phyloP scores from a whole-genome alignment of 2,329 filamentous ascomycete genomes.

The Hansfordia pulvinata region DNA sequence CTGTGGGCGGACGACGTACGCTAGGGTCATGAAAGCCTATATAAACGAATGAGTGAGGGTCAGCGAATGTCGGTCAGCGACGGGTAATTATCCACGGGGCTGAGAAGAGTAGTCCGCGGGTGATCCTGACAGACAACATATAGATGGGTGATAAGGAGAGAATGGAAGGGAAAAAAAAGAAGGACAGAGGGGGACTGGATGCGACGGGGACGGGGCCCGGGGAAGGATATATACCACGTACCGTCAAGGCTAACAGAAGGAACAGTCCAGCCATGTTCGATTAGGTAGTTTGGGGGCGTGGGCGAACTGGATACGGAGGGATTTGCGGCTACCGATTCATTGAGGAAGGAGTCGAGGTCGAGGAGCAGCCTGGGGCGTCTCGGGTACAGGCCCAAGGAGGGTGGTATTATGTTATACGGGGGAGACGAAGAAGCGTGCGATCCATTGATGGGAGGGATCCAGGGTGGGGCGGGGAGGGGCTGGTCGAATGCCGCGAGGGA shows the following conservation, averaged over 20 bases:
- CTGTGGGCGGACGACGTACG: conserved; percentile 12
- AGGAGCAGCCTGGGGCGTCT: conserved; percentile 1
- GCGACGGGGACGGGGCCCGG: too few species aligned
- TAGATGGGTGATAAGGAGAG: too few species aligned
- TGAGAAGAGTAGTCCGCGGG: not conserved
- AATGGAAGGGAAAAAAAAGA: too few species aligned
- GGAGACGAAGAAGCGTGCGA: too few species aligned
- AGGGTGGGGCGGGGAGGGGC: too few species aligned
- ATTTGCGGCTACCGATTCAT: conserved; percentile 12
- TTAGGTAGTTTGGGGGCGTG: conserved; percentile 10
- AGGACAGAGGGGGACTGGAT: too few species aligned
- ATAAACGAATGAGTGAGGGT: too few species aligned
- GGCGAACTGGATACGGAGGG: conserved; percentile 6
- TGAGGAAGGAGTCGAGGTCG: conserved; percentile 3
- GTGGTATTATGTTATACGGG: too few species aligned
- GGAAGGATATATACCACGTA: conserved; percentile 6
- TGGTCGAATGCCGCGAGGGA: too few species aligned
- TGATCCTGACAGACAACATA: too few species aligned
- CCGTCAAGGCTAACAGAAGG: conserved; percentile 20
- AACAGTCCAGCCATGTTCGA: conserved; percentile 16
- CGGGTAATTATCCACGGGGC: conserved; percentile 8
- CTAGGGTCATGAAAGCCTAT: conserved; percentile 22
- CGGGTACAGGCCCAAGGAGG: conserved; percentile 1
- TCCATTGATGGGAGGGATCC: too few species aligned
- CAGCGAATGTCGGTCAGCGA: too few species aligned